Evolutionary conservation across 176 grass and related monocot species (phyloP).

Genomic region (Zoysia japonica): DNA sequence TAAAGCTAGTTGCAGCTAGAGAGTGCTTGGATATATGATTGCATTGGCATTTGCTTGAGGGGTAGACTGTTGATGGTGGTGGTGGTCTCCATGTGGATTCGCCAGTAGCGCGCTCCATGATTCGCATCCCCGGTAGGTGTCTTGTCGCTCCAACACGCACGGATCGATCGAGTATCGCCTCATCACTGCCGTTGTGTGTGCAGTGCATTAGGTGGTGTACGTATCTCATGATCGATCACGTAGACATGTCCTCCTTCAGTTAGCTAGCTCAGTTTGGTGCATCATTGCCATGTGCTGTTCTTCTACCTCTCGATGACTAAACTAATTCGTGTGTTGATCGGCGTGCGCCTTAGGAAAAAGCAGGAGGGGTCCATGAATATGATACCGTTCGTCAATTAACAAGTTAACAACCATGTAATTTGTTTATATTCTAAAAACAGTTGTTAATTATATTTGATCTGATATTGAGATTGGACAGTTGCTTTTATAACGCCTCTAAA

Average conservation of each 20-base stretch:
- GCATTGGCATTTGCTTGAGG: slow-evolving; percentile 42
- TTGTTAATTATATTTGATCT: neutral
- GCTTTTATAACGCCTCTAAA: neutral
- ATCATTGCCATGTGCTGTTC: slow-evolving; percentile 50
- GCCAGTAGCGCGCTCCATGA: slow-evolving; percentile 43
- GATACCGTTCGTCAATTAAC: neutral
- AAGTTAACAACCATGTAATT: neutral
- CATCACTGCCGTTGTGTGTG: neutral
- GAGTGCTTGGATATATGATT: slow-evolving; percentile 26
- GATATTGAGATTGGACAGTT: slow-evolving; percentile 3
- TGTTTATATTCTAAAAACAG: neutral
- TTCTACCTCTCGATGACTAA: slow-evolving; percentile 1
- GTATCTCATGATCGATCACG: slow-evolving; percentile 26
- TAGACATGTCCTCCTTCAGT: slow-evolving; percentile 6
- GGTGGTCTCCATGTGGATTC: slow-evolving; percentile 55
- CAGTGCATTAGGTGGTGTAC: neutral
- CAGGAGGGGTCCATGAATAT: neutral
- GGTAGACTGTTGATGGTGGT: slow-evolving; percentile 42
- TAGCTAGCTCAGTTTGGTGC: slow-evolving; percentile 21
- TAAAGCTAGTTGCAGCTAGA: neutral
- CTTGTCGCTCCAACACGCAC: slow-evolving; percentile 38
- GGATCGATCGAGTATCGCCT: neutral
- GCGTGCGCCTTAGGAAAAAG: slow-evolving; percentile 11
- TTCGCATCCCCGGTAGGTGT: slow-evolving; percentile 49
- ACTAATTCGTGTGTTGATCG: slow-evolving; percentile 36